These are phyloP conservation scores for Globisporangium emineosum DNA, from an alignment of 352 stramenopile genomes.

Conservation along the genomic window DNA sequence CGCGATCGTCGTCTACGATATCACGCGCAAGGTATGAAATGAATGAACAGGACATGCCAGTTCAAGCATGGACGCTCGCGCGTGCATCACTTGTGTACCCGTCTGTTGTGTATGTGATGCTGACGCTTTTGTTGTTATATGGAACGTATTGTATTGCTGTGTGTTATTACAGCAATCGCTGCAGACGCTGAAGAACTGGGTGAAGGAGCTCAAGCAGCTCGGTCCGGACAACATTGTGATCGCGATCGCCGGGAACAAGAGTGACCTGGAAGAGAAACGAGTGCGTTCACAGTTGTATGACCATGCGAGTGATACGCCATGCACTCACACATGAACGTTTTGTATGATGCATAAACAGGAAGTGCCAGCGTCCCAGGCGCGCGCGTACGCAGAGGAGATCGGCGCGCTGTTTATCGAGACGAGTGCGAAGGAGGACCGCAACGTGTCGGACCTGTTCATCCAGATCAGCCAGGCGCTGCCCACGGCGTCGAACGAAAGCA, in stretches of 20 bases:
- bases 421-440: conserved; percentile 92
- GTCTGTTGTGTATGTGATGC: conserved; percentile 1
- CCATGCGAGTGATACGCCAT: background rate
- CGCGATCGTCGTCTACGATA: conserved; percentile 98
- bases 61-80: background rate
- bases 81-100: background rate
- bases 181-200: conserved; percentile 94
- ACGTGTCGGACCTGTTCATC: conserved; percentile 93
- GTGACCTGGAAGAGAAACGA: conserved; percentile 86
- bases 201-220: conserved; percentile 91
- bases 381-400: conserved; percentile 91
- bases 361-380: conserved; percentile 80
- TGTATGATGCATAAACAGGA: conserved; percentile 35
- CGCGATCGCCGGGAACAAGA: conserved; percentile 95
- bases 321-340: background rate
- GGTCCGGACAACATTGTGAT: conserved; percentile 94
- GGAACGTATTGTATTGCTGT: conserved; percentile 11
- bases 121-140: conserved; percentile 1
- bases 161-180: conserved; percentile 76
- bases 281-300: conserved; percentile 26
- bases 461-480: conserved; percentile 84
- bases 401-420: conserved; percentile 93
- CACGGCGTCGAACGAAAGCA: conserved; percentile 67
- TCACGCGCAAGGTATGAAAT: conserved; percentile 87
- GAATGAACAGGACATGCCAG: background rate